Evolutionary conservation across 2,329 filamentous ascomycete species (phyloP).

Genomic region (Periconia digitata): DNA sequence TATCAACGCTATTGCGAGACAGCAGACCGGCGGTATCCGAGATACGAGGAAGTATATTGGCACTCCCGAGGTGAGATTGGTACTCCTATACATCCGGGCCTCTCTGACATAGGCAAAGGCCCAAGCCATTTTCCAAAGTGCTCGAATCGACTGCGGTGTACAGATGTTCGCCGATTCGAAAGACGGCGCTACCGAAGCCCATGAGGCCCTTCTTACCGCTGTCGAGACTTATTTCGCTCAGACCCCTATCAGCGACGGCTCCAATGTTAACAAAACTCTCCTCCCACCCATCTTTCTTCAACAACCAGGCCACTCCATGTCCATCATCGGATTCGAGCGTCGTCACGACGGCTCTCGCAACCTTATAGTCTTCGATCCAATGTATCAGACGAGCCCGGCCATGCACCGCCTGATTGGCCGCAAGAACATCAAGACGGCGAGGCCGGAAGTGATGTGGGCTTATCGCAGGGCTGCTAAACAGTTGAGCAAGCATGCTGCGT

Average conservation of each 20-base stretch:
- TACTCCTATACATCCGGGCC: background rate
- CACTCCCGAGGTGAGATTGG: slow-evolving; percentile 71
- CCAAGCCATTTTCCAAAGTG: slow-evolving; percentile 72
- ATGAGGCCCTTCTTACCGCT: slow-evolving; percentile 61
- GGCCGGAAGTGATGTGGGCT: slow-evolving; percentile 59
- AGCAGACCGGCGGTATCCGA: slow-evolving; percentile 83
- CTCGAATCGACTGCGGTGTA: slow-evolving; percentile 59
- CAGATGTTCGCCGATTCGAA: slow-evolving; percentile 57
- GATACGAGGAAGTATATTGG: slow-evolving; percentile 96
- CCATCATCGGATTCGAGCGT: slow-evolving; percentile 81
- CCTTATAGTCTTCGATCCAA: slow-evolving; percentile 86
- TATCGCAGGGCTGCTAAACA: slow-evolving; percentile 74
- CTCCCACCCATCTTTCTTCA: slow-evolving; percentile 89
- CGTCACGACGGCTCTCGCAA: slow-evolving; percentile 64
- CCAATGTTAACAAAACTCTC: slow-evolving; percentile 69
- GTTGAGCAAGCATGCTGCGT: slow-evolving; percentile 70
- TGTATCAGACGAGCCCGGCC: slow-evolving; percentile 68
- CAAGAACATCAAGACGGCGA: slow-evolving; percentile 47
- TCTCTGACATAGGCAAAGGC: slow-evolving; percentile 56
- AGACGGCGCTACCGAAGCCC: slow-evolving; percentile 51
- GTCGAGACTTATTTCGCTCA: slow-evolving; percentile 75
- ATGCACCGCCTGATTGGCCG: slow-evolving; percentile 62
- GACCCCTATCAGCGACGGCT: slow-evolving; percentile 49
- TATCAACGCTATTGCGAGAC: slow-evolving; percentile 71
- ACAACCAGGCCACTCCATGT: slow-evolving; percentile 86